Evolutionary conservation across 495 filamentous ascomycete genomes (phyloP).

Genomic region (Recurvomyces mirabilis): DNA sequence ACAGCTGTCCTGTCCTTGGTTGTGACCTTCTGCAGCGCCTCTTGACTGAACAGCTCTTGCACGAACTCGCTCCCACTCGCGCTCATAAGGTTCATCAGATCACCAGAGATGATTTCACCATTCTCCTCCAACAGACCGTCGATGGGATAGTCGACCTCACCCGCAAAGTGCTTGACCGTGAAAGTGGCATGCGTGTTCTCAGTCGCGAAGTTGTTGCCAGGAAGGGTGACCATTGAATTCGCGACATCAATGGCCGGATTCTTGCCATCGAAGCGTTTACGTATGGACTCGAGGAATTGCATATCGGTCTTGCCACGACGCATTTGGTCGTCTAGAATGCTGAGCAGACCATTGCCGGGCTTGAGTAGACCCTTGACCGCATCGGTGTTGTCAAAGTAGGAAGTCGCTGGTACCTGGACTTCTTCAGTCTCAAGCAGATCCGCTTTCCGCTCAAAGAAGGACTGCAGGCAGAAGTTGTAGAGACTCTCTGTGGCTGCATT

Average conservation of each 20-base stretch:
- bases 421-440: slow-evolving; percentile 89
- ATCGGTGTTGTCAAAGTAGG: slow-evolving; percentile 95
- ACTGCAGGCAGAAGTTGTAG: slow-evolving; percentile 86
- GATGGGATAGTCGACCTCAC: slow-evolving; percentile 89
- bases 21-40: slow-evolving; percentile 76
- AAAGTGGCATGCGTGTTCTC: slow-evolving; percentile 66
- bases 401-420: slow-evolving; percentile 74
- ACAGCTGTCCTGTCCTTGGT: slow-evolving; percentile 82
- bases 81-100: slow-evolving; percentile 90
- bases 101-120: slow-evolving; percentile 86
- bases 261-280: slow-evolving; percentile 86
- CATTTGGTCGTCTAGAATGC: slow-evolving; percentile 92
- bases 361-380: slow-evolving; percentile 84
- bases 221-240: slow-evolving; percentile 52
- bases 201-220: slow-evolving; percentile 73
- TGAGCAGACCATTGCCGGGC: slow-evolving; percentile 79
- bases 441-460: slow-evolving; percentile 87
- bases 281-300: slow-evolving; percentile 80
- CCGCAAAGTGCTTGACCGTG: slow-evolving; percentile 87
- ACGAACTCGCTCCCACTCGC: slow-evolving; percentile 81
- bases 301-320: slow-evolving; percentile 74
- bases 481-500: slow-evolving; percentile 86
- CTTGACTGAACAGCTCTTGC: slow-evolving; percentile 80
- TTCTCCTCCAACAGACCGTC: slow-evolving; percentile 84
- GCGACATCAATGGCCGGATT: slow-evolving; percentile 78